Evolutionary conservation across 2,329 filamentous ascomycete genomes (phyloP), one percentile per base, ranked within the genome.

Genomic region (Metarhizium brunneum): DNA sequence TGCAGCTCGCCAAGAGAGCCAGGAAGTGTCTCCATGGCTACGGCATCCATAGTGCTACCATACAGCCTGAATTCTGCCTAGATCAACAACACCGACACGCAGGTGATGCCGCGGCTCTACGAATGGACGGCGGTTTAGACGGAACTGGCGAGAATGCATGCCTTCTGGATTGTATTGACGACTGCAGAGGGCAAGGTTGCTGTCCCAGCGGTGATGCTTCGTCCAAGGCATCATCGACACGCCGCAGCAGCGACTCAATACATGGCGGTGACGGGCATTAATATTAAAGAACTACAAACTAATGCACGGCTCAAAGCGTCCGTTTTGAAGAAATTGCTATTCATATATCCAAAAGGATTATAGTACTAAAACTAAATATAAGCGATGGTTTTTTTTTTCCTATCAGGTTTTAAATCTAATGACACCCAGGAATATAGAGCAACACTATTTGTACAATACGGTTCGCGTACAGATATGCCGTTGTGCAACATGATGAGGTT

Each of bases 41-140:
- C 64, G 92, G 94, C 55, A 97, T 99, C 61, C 94, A 99, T 75
- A 95, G 89, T 42, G 92, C 91, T 40, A 99, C 94, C 13, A 97
- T 99, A 63, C 94, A 99, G 71, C 94, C 94, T 6, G 94, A 99
- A 70, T 99, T 86, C 63, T 84, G 82, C 59, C 69, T 82, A 30
- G 81, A 82, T 60, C 65, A 72, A 45, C 68, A 71, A 53, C 78
- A 76, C 59, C 67, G 65, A 55, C 72, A 73, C 43, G 62, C 67
- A 14, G 68, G 71, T 3, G 70, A 73, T 53, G 66, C 67, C 35
- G 65, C 68, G 6, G 66, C 65, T 25, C 62, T 72, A 38, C 57
- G 66, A 5, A 60, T 73, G 36, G 71, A 77, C 55, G 73, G 72
- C 10, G 57, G 58, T 1, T 56, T 48, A 53, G 60, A 69, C 58